Base-by-base conservation (phyloP, 345 rosid genomes). In the Gossypium mustelinum region DNA sequence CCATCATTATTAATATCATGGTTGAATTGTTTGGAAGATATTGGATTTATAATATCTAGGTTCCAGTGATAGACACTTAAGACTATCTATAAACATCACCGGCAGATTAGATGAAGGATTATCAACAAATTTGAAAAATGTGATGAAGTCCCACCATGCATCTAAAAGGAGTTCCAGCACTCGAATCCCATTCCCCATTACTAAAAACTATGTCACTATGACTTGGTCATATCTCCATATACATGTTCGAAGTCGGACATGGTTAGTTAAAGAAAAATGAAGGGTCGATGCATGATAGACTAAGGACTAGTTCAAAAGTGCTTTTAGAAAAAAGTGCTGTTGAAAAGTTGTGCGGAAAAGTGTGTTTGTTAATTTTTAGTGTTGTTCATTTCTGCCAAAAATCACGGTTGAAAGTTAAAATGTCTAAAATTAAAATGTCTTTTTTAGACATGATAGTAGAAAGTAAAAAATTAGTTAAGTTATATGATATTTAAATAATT, bases 21-120 rank as follows among this genome's bases (percentile, higher is more conserved):
- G 43, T 70, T 70, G 73, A 70, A 52, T 17, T 29, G n/a, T 52
- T 70, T 17, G 2, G 73, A 51, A 29, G 45, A 52, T 27, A 51
- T 17, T 52, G 29, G 17, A 52, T 52, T 29, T 52, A 52, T 2
- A 11, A 11, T 34, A 2, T 52, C 17, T 56, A 17, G 58, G 25
- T 9, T 51, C 25, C 17, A 1, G 22, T 14, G 56, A 52, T 70
- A 51, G 16, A 29, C 25, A 17, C 17, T 51, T 50, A 20, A 27
- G 60, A 10, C 16, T 10, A 25, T 17, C 59, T 69, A 10, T 69
- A 69, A 69, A 51, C 25, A 10, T 52, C 73, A 51, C 20, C 25
- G 7, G 6, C 60, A 50, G 22, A 25, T 68, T 57, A 48, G 57
- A 47, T 24, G 56, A 68, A 22, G 41, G 55, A 25, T 48, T 48